Evolutionary conservation across 805 yeast species (phyloP), one percentile per base, ranked within the genome.

Genomic region (Wickerhamiella dianesei): DNA sequence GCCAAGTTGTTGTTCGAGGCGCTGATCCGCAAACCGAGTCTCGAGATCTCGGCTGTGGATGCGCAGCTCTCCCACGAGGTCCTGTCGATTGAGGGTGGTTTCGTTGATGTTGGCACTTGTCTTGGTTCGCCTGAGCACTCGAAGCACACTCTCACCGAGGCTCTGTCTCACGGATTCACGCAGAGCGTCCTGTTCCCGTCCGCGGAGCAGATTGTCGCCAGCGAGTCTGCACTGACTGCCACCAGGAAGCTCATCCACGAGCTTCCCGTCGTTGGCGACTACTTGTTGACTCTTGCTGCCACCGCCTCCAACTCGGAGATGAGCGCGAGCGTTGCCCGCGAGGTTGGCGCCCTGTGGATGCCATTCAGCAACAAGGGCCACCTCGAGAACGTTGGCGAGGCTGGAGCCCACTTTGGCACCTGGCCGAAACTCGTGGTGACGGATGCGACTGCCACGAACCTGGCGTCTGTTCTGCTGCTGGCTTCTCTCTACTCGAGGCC

Each of bases 1-100:
- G 99, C 99, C 52, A 92, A 92, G 69, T 72, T 92, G 56, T 73
- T 92, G 67, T 80, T 92, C 55, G 97, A 92, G 70, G 97, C 99
- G n/a, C 66, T 87, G 54, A 74, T 89, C 37, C 48, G 14, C 70
- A 56, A 55, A 51, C 63, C 51, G 44, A 53, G 58, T 41, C 69
- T 87, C 55, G 82, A 80, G 19, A 85, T 83, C 46, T 62, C 82
- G 43, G 76, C 77, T 60, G 73, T 79, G 60, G 98, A 89, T 68
- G 80, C 94, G 32, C 96, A 89, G 70, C 77, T 95, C 36, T 84
- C 95, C 37, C 94, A 86, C 66, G 74, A 77, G 57, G 84, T 94
- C 48, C 73, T 83, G 40, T 74, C 77, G 46, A 66, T 89, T 48
- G 96, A 96, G 41, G 57, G 58, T 22, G 96, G 96, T 53, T 72